Percentiles rank a stretch among this genome's conserved stretches.
These are phyloP conservation scores for Pythium periplocum DNA, from an alignment of 352 stramenopile genomes.

Conservation along the genomic window DNA sequence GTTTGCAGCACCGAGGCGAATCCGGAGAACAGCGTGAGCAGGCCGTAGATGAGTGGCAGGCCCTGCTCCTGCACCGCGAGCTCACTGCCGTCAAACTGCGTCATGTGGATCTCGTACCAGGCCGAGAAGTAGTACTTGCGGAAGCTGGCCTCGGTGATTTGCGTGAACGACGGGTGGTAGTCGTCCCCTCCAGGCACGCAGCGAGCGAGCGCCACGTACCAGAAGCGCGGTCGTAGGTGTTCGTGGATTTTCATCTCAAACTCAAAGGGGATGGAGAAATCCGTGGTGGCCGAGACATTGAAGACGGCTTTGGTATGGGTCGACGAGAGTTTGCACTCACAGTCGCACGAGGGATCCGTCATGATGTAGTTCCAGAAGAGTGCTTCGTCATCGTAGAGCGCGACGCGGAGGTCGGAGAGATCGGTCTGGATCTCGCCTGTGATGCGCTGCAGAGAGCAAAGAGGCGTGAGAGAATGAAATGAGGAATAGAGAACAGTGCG, in stretches of 20 bases:
- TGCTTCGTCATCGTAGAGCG: constrained; percentile 75
- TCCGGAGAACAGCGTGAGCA: constrained; percentile 41
- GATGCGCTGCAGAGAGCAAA: constrained; percentile 33
- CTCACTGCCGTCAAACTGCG: constrained; percentile 52
- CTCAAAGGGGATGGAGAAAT: constrained; percentile 42
- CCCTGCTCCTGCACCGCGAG: constrained; percentile 64
- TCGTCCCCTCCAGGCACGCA: constrained; percentile 60
- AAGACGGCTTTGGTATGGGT: constrained; percentile 64
- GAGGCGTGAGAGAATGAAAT: not conserved
- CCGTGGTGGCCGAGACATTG: constrained; percentile 47
- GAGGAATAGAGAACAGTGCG: not conserved
- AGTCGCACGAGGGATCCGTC: constrained; percentile 50
- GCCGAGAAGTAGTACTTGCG: constrained; percentile 74
- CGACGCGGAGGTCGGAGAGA: constrained; percentile 52
- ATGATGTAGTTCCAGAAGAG: constrained; percentile 81
- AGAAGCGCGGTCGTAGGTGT: constrained; percentile 63
- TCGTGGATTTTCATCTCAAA: constrained; percentile 64
- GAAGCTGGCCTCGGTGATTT: constrained; percentile 69
- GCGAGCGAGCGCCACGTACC: constrained; percentile 65
- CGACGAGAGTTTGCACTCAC: constrained; percentile 63
- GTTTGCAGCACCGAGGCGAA: constrained; percentile 31
- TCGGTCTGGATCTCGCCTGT: constrained; percentile 58
- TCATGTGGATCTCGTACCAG: constrained; percentile 80
- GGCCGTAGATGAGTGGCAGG: constrained; percentile 42
- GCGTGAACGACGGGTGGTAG: constrained; percentile 52